A percentile compares a stretch with the other conserved stretches of the same genome.
Conservation (phyloP, 1,284 basidiomycete species). For the Leccinum subfulvum region DNA sequence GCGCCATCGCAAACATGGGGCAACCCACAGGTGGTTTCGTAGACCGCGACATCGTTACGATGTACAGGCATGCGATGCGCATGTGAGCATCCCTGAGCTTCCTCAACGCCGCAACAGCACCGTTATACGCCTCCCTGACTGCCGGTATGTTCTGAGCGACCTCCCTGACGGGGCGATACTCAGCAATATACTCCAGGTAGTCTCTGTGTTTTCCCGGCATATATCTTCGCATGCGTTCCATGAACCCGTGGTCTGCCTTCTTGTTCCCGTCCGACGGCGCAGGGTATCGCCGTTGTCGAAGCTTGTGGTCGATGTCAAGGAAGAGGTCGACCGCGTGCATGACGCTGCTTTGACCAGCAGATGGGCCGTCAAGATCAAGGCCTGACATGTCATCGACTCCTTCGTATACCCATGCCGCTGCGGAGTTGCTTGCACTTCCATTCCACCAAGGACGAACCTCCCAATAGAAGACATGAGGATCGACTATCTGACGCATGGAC, state of each 20-base stretch:
- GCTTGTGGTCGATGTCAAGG: conserved; percentile 80
- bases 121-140: conserved; percentile 75
- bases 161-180: conserved; percentile 53
- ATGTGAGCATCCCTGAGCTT: conserved; percentile 85
- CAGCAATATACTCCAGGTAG: conserved; percentile 56
- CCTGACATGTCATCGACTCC: conserved; percentile 62
- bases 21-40: conserved; percentile 46
- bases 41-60: conserved; percentile 72
- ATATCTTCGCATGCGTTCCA: conserved; percentile 79
- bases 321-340: conserved; percentile 85
- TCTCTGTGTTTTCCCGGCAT: conserved; percentile 79
- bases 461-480: conserved; percentile 90
- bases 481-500: conserved; percentile 72
- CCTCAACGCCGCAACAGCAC: conserved; percentile 76
- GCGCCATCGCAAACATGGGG: conserved; percentile 54
- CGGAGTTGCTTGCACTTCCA: conserved; percentile 66
- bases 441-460: conserved; percentile 91
- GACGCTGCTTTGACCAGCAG: conserved; percentile 90
- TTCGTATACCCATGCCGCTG: conserved; percentile 80
- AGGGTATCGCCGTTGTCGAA: conserved; percentile 70
- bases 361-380: conserved; percentile 81
- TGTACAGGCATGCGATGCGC: conserved; percentile 83
- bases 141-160: conserved; percentile 54
- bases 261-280: conserved; percentile 65
- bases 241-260: conserved; percentile 68